Evolutionary conservation across 495 filamentous ascomycete genomes (phyloP), one percentile per base, ranked within the genome.

Genomic region (Aspergillus ostianus): DNA sequence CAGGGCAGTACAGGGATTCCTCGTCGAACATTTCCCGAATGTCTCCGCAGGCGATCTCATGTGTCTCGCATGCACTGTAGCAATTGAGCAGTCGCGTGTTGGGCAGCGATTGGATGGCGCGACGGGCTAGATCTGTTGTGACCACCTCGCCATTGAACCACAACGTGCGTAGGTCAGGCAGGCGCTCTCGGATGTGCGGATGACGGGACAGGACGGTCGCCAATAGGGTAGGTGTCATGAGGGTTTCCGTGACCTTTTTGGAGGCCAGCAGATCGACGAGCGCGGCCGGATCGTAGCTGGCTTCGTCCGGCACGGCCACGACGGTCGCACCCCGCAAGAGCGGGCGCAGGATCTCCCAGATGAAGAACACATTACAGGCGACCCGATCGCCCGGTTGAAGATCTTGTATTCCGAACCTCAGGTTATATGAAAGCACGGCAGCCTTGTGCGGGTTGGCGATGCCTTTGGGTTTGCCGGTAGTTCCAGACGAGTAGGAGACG

Each of bases 81-180:
- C 84, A 85, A 66, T 90, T 90, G 27, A 90, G 80, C 17, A 90
- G 65, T 12, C 87, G 84, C 18, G 82, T 78, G 2, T 85, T 81
- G 5, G 87, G 85, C 17, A 90, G 77, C 18, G 82, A 80, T 58
- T 83, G 82, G 52, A 84, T 78, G 0, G 81, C 80, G 32, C 85
- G 78, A 18, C 80, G 82, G 27, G 83, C 85, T 0, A 90, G 76
- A 69, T 90, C 86, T 0, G 85, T 84, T 0, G 85, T 87, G 18
- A 90, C 86, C 3, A 90, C 87, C 63, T 90, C 87, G 30, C 87
- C 87, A 59, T 90, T 90, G 6, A 90, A 72, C 87, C 87, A 90
- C 27, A 88, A 69, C 0, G 82, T 86, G 10, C 76, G 77, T 48
- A 90, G 68, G 18, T 86, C 72, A 3, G 85, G 83, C 1, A 90